A percentile compares a stretch with the other conserved stretches of the same genome.
These are phyloP conservation scores for Hemileccinum rubropunctum DNA, from an alignment of 768 basidiomycete species.

Conservation along the genomic window DNA sequence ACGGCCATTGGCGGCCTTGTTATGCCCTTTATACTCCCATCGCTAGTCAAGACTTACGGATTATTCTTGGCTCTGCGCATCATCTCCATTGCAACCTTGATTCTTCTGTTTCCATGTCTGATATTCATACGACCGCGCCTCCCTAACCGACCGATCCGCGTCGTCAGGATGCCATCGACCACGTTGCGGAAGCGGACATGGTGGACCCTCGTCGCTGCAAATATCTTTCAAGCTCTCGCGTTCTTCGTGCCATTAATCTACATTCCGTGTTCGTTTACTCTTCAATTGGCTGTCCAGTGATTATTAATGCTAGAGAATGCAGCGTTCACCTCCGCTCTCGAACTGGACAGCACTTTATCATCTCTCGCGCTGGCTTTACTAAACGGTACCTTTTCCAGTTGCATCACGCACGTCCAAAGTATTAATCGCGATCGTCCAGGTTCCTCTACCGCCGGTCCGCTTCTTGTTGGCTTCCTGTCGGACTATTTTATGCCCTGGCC, in stretches of 20 bases:
- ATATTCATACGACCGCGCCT: not conserved
- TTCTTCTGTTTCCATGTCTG: not conserved
- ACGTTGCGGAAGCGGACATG: not conserved
- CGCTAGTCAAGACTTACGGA: not conserved
- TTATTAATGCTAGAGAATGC: too few relatives aligned
- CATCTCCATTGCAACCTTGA: not conserved
- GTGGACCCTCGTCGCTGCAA: not conserved
- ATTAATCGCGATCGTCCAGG: not conserved
- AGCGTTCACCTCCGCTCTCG: not conserved
- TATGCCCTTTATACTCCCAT: not conserved
- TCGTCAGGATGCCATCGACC: not conserved
- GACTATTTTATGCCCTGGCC: not conserved
- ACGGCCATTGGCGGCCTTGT: not conserved
- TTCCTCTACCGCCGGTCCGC: not conserved
- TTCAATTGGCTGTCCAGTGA: not conserved
- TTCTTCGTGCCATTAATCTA: not conserved
- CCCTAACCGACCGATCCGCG: not conserved
- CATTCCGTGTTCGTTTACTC: not conserved
- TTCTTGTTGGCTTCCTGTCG: not conserved
- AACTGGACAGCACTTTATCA: not conserved
- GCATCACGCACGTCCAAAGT: too few relatives aligned
- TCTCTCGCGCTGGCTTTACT: not conserved
- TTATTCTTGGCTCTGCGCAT: not conserved
- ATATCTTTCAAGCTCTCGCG: not conserved
- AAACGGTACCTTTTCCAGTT: not conserved